These are phyloP conservation scores for Mediolabrus comicus DNA, from an alignment of 108 stramenopile species.

Conservation along the genomic window DNA sequence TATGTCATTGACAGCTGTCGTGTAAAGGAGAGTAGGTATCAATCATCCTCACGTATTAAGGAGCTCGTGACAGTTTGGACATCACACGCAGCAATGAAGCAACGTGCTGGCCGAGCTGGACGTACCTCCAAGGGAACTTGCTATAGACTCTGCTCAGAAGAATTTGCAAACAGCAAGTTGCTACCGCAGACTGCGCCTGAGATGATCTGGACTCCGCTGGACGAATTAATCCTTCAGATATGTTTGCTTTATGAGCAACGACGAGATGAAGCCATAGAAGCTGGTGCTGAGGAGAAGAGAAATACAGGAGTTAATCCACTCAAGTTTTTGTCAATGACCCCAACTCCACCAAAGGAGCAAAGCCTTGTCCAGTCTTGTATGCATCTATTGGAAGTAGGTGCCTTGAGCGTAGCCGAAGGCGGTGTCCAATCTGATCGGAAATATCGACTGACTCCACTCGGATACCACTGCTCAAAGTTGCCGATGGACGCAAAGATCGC, in stretches of 20 bases:
- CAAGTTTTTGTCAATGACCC: constrained; percentile 69
- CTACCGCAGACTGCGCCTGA: constrained; percentile 72
- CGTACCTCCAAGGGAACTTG: constrained; percentile 74
- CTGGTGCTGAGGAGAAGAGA: neutral
- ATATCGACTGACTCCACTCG: constrained; percentile 78
- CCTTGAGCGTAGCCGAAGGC: constrained; percentile 36
- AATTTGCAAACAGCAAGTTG: constrained; percentile 39
- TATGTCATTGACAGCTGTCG: constrained; percentile 76
- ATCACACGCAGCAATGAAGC: constrained; percentile 64
- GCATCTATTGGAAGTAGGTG: constrained; percentile 68
- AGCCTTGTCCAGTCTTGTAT: constrained; percentile 52
- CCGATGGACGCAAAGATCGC: constrained; percentile 87
- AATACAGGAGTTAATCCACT: constrained; percentile 26
- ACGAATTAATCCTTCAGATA: constrained; percentile 76
- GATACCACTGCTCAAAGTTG: constrained; percentile 78
- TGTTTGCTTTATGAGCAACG: constrained; percentile 60
- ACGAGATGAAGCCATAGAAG: constrained; percentile 18
- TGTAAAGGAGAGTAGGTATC: constrained; percentile 80
- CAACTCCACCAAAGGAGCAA: constrained; percentile 73
- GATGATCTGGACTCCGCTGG: constrained; percentile 85
- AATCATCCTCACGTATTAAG: constrained; percentile 64
- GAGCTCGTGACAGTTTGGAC: constrained; percentile 70
- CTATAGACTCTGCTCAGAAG: constrained; percentile 72
- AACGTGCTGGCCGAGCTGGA: constrained; percentile 92
- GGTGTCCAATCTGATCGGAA: constrained; percentile 7